A percentile compares a stretch with the other conserved stretches of the same genome.
These are phyloP conservation scores for Penicillium sp. DNA, from an alignment of 2,329 filamentous ascomycete genomes.

Conservation along the genomic window DNA sequence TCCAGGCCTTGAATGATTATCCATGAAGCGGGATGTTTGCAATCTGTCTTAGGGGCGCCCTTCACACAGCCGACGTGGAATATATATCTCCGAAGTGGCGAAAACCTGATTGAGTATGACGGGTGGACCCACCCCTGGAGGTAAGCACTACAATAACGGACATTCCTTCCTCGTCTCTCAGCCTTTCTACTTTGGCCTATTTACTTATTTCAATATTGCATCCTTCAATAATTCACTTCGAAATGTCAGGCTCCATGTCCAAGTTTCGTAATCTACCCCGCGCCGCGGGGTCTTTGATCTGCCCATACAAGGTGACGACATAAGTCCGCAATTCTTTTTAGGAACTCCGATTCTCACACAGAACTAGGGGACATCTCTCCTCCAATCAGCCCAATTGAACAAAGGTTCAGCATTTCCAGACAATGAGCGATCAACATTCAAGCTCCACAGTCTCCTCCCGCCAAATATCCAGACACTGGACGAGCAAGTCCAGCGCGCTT, in stretches of 20 bases:
- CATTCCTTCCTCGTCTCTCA: neutral
- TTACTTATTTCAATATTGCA: neutral
- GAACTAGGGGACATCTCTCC: slow-evolving; percentile 40
- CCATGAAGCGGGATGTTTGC: too few species aligned
- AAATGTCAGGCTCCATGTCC: slow-evolving; percentile 5
- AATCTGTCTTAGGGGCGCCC: too few species aligned
- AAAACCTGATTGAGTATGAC: neutral
- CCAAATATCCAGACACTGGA: slow-evolving; percentile 70
- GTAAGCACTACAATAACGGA: neutral
- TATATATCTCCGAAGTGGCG: neutral
- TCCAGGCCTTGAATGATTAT: too few species aligned
- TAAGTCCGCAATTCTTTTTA: slow-evolving; percentile 3
- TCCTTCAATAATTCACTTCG: neutral
- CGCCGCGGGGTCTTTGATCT: neutral
- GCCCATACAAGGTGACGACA: slow-evolving; percentile 4
- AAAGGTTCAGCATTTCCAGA: slow-evolving; percentile 76
- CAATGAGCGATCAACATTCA: slow-evolving; percentile 67
- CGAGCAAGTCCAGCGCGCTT: slow-evolving; percentile 73
- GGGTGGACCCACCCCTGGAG: neutral
- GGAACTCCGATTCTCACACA: slow-evolving; percentile 34
- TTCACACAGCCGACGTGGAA: too few species aligned
- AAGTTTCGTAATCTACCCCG: slow-evolving; percentile 1
- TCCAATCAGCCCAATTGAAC: slow-evolving; percentile 70
- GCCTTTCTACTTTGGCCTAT: neutral
- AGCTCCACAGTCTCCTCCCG: slow-evolving; percentile 70